phyloP scores from a whole-genome alignment of 202 grass and related monocot genomes.

The Setaria italica region DNA sequence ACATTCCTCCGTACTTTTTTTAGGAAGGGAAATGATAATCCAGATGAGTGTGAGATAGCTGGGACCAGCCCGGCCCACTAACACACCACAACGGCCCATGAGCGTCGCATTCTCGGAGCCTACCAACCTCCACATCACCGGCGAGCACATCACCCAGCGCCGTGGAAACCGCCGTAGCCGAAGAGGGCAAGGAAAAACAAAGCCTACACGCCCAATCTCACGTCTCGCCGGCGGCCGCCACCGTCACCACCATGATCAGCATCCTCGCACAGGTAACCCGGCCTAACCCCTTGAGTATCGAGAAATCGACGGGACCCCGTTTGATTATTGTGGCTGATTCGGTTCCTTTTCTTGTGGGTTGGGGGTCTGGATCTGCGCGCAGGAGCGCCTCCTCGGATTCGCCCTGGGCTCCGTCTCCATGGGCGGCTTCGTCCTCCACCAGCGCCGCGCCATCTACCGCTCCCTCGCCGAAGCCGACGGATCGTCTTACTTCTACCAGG shows the following conservation, averaged over 20 bases:
- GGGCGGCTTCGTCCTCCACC: slow-evolving; percentile 58
- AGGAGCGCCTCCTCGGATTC: slow-evolving; percentile 68
- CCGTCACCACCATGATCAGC: slow-evolving; percentile 60
- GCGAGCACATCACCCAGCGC: slow-evolving; percentile 5
- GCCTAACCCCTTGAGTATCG: not conserved
- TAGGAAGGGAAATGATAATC: too few relatives aligned
- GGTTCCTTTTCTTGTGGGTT: slow-evolving; percentile 15
- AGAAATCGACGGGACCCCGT: not conserved
- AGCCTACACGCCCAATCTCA: slow-evolving; percentile 11
- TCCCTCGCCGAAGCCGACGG: slow-evolving; percentile 49
- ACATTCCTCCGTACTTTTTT: too few relatives aligned
- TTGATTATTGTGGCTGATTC: slow-evolving; percentile 26
- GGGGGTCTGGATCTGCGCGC: slow-evolving; percentile 49
- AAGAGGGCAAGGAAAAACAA: not conserved
- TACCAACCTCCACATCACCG: slow-evolving; percentile 8
- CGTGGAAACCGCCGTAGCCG: slow-evolving; percentile 14
- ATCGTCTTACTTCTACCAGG: slow-evolving; percentile 39
- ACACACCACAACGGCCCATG: not conserved
- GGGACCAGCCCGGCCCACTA: slow-evolving; percentile 10
- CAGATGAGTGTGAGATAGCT: too few relatives aligned
- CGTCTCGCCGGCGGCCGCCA: slow-evolving; percentile 46
- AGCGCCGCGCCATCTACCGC: slow-evolving; percentile 57
- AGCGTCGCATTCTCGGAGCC: slow-evolving; percentile 3
- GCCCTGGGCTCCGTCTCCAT: slow-evolving; percentile 60
- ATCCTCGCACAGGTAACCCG: slow-evolving; percentile 60